Base-by-base conservation (phyloP, 345 rosid species). In the Gossypium anomalum region DNA sequence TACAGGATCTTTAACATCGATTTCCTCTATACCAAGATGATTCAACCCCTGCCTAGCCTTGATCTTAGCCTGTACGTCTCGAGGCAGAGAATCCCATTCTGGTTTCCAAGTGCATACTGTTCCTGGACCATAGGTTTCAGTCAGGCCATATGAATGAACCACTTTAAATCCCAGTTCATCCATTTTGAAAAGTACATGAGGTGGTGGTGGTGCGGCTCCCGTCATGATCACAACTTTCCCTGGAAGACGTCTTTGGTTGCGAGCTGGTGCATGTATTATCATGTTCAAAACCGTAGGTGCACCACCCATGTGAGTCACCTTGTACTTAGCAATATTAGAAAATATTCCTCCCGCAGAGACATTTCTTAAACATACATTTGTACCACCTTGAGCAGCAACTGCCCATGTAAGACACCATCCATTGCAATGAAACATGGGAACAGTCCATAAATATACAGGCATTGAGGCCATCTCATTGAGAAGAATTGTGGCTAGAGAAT, bases 391-490 rank as follows among this genome's bases (percentile, higher is more conserved):
- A 43, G 89, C 91, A 2, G 91, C 93, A 53, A 84, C 15, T 51
- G 77, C 91, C 93, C 93, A 89, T 2, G 78, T 62, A 58, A 89
- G 87, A 73, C 88, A 84, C 91, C 93, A 89, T 0, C 93, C 93
- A 64, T 89, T 89, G 83, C 89, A 89, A 72, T 89, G 93, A 65
- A 89, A 89, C 91, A 89, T 86, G 16, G 93, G 93, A 41, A 89
- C 89, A 2, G 74, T 77, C 93, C 93, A 87, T 14, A 89, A 75
- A 72, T 87, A 87, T 9, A 83, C 82, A 7, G 91, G 89, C 89
- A 76, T 84, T n/a, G 83, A 72, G 4, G 72, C 43, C 78, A 87
- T 82, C 64, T 83, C 85, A 45, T 74, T 83, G n/a, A 87, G 76
- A 63, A 86, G 78, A 78, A 71, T 77, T 2, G 87, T 62, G 1